phyloP scores from a whole-genome alignment of 176 grass and related monocot species.

The Rhipidocladum racemiflorum region DNA sequence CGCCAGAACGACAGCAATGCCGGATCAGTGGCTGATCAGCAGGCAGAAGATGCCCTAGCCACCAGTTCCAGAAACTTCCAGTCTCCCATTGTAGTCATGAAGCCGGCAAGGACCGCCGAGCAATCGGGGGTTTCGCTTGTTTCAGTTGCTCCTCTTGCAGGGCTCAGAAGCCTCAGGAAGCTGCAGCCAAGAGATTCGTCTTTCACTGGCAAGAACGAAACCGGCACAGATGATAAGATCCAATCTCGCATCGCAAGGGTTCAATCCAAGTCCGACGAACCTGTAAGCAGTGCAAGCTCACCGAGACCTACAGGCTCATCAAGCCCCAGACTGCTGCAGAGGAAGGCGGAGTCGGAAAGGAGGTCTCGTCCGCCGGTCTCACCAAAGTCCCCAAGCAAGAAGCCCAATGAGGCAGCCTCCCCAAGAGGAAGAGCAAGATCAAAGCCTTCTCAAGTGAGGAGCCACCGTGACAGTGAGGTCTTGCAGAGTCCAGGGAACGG shows the following conservation, averaged over 20 bases:
- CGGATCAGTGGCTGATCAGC: conserved; percentile 13
- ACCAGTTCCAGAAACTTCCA: conserved; percentile 51
- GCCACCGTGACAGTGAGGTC: conserved; percentile 36
- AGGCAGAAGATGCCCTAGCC: conserved; percentile 5
- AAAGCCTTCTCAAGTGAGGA: conserved; percentile 50
- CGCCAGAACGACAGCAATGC: conserved; percentile 22
- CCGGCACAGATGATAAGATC: conserved; percentile 24
- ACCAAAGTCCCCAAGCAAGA: conserved; percentile 47
- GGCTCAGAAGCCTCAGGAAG: conserved; percentile 47
- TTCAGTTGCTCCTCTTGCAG: conserved; percentile 46
- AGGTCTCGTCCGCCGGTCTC: conserved; percentile 51
- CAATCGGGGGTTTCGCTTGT: conserved; percentile 37
- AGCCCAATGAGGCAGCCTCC: conserved; percentile 53
- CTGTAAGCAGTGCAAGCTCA: conserved; percentile 42
- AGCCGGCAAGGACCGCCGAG: conserved; percentile 52
- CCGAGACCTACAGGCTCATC: conserved; percentile 42
- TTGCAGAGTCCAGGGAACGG: conserved; percentile 33
- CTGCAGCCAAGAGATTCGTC: conserved; percentile 34
- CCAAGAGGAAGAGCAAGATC: conserved; percentile 61
- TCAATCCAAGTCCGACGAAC: conserved; percentile 36
- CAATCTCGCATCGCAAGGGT: conserved; percentile 31
- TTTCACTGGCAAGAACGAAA: conserved; percentile 21
- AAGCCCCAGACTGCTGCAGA: conserved; percentile 63
- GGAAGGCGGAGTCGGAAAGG: conserved; percentile 57
- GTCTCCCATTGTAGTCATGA: conserved; percentile 84